A percentile compares a stretch with the other conserved stretches of the same genome.
Conservation (phyloP, 1,284 basidiomycete species). For the Thelephora terrestris region DNA sequence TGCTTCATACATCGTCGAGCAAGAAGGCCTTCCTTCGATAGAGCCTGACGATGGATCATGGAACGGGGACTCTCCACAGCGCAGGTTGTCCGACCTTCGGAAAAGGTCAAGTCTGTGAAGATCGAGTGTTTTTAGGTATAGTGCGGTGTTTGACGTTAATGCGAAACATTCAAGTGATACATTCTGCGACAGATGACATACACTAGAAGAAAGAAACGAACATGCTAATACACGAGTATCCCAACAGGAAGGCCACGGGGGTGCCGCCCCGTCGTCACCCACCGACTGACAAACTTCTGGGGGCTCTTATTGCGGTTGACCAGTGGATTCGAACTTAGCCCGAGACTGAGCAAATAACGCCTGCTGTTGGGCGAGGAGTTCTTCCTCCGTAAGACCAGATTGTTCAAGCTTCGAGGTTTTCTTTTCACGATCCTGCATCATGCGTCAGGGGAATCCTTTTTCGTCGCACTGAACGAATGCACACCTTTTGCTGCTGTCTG, state of each 20-base stretch:
- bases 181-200: not conserved
- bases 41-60: constrained; percentile 27
- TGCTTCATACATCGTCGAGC: constrained; percentile 79
- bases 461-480: constrained; percentile 10
- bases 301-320: constrained; percentile 25
- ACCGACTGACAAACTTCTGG: no score
- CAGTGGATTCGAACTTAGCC: constrained; percentile 51
- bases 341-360: constrained; percentile 85
- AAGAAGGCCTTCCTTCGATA: constrained; percentile 58
- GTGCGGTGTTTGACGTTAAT: not conserved
- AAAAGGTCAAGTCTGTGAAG: not conserved
- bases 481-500: constrained; percentile 88
- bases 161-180: not conserved
- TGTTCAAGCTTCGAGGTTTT: constrained; percentile 85
- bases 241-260: constrained; percentile 3
- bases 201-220: constrained; percentile 12
- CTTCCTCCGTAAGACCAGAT: constrained; percentile 86
- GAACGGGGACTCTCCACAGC: constrained; percentile 58
- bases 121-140: not conserved
- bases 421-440: constrained; percentile 69
- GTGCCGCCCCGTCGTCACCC: not conserved
- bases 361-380: constrained; percentile 83
- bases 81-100: constrained; percentile 36
- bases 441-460: not conserved
- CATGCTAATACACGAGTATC: constrained; percentile 1